phyloP scores from a whole-genome alignment of 352 stramenopile genomes.

The Phytophthora hibernalis region DNA sequence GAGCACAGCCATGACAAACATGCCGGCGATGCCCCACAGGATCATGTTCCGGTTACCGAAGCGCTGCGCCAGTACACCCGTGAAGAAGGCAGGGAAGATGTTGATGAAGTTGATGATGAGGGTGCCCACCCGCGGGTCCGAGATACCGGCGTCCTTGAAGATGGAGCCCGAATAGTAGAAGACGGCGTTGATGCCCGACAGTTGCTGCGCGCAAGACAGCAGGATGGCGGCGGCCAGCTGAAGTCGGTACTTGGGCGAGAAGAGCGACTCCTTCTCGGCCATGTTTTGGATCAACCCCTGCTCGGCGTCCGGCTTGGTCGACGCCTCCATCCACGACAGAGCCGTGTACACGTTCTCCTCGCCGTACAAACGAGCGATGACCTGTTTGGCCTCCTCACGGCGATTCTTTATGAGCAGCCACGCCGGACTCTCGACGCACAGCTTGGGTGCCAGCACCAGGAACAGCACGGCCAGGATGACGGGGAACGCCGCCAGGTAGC shows the following conservation, averaged over 20 bases:
- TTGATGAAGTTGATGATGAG: conserved; percentile 27
- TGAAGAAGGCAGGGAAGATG: conserved; percentile 18
- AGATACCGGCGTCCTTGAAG: conserved; percentile 22
- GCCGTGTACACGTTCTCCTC: conserved; percentile 30
- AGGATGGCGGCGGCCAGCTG: conserved; percentile 48
- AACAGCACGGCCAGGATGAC: conserved; percentile 41
- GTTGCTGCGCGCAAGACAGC: conserved; percentile 46
- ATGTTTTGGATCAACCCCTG: conserved; percentile 25
- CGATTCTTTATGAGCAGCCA: conserved; percentile 27
- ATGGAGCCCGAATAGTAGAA: conserved; percentile 14
- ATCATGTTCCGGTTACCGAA: conserved; percentile 52
- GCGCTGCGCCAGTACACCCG: conserved; percentile 41
- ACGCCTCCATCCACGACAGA: conserved; percentile 28
- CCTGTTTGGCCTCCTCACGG: conserved; percentile 15
- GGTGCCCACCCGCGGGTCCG: conserved; percentile 14
- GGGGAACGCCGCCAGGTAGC: conserved; percentile 37
- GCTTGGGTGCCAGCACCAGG: conserved; percentile 41
- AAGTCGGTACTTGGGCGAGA: conserved; percentile 32
- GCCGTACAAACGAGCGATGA: conserved; percentile 33
- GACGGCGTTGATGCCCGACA: conserved; percentile 54
- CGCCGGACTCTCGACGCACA: conserved; percentile 53
- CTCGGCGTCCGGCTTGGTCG: conserved; percentile 20
- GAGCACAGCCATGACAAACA: conserved; percentile 24
- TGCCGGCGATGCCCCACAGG: conserved; percentile 40
- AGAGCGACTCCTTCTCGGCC: conserved; percentile 38